These are phyloP conservation scores for Penicillium rolfsii DNA, from an alignment of 2,329 filamentous ascomycete genomes.

Conservation along the genomic window DNA sequence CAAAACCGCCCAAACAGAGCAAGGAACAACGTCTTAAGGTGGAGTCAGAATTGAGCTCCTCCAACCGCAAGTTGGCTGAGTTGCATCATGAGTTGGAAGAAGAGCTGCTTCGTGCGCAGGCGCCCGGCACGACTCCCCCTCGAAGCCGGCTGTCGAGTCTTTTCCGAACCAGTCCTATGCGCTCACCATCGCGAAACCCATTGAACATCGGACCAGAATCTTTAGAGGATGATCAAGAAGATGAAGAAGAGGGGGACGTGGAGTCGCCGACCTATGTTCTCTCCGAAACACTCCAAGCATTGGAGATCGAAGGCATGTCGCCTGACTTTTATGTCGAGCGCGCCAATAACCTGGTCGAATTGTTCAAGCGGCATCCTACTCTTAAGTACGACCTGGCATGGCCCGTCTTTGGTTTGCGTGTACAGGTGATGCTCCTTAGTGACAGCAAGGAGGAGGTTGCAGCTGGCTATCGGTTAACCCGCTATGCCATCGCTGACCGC, in stretches of 20 bases:
- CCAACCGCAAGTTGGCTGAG: constrained; percentile 71
- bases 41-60: constrained; percentile 86
- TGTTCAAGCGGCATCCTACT: constrained; percentile 92
- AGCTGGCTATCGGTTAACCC: constrained; percentile 87
- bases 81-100: constrained; percentile 62
- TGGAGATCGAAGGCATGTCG: constrained; percentile 84
- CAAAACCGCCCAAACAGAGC: constrained; percentile 93
- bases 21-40: constrained; percentile 80
- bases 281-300: constrained; percentile 83
- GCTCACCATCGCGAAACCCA: constrained; percentile 52
- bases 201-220: constrained; percentile 29
- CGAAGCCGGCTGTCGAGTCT: constrained; percentile 60
- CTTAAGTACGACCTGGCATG: constrained; percentile 96
- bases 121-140: constrained; percentile 54
- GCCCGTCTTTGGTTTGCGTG: constrained; percentile 89
- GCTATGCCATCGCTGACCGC: constrained; percentile 91
- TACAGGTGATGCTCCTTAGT: constrained; percentile 94
- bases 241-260: constrained; percentile 66
- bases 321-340: constrained; percentile 94
- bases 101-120: constrained; percentile 62
- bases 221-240: constrained; percentile 42
- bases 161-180: constrained; percentile 59
- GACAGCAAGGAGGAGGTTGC: constrained; percentile 95
- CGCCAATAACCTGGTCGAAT: constrained; percentile 88
- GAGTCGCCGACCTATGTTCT: constrained; percentile 93